Evolutionary conservation across 768 basidiomycete species (phyloP), one percentile per base, ranked within the genome.

Genomic region (Pilatotrama ljubarskyi): DNA sequence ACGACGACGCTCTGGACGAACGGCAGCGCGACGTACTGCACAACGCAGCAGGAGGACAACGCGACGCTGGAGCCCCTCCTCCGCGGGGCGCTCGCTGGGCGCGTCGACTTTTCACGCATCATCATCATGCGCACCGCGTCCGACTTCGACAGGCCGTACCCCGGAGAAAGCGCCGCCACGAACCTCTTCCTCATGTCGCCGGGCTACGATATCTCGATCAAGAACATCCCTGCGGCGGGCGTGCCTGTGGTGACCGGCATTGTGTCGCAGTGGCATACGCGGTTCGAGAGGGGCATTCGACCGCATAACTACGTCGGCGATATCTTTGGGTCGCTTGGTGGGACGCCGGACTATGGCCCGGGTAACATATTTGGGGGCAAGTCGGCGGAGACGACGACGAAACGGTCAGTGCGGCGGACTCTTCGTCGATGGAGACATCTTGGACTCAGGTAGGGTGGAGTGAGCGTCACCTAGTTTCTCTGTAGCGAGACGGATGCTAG

Each of bases 41-140:
- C 72, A 18, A 72, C 74, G 2, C 69, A 70, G 51, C 72, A 78
- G 62, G 78, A 80, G 64, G 78, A 78, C 68, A 78, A 76, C 63
- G 78, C 73, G 13, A 69, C 67, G 26, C 72, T 78, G 29, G 74
- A 74, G 51, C 72, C 74, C 2, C 72, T 78, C 51, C 46, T 78
- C 53, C 71, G 77, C 32, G 77, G 73, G 1, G 68, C 72, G 24
- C 59, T 67, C 42, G 63, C 70, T 22, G 67, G 71, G 1, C 66
- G 68, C 44, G 67, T 76, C 61, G 77, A 78, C 65, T 78, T 76
- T 64, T 56, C 69, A 5, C 70, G 78, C 41, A 64, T 74, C 57
- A 66, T 77, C 52, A 58, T 75, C 59, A 74, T 78, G 69, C 71
- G 77, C 11, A 76, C 76, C 20, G 69, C 57, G n/a, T 69, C 70